Evolutionary conservation across 345 rosid species (phyloP).

Genomic region (Gossypium australe): DNA sequence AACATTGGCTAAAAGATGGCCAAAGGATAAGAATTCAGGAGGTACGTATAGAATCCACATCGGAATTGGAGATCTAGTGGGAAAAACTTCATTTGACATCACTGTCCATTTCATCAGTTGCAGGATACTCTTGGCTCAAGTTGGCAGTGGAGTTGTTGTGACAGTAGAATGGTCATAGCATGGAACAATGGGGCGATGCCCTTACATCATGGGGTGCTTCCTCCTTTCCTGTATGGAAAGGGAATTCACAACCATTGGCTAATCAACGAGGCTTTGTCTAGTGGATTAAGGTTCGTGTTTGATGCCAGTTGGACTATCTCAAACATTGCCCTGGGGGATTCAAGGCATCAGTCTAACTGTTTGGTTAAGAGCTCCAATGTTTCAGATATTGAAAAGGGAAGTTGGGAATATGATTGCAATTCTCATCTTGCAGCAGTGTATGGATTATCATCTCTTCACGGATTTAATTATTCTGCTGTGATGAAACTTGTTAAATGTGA

Average conservation of each 20-base stretch:
- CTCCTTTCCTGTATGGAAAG: conserved; percentile 75
- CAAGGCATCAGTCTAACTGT: conserved; percentile 14
- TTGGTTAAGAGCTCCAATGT: conserved; percentile 16
- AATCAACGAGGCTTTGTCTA: conserved; percentile 57
- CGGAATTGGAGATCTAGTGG: conserved; percentile 14
- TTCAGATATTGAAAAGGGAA: conserved; percentile 30
- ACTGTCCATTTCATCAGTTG: conserved; percentile 45
- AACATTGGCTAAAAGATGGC: conserved; percentile 53
- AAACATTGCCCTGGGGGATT: conserved; percentile 34
- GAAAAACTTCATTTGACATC: conserved; percentile 22
- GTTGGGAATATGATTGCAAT: conserved; percentile 76
- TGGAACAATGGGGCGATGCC: conserved; percentile 64
- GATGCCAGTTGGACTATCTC: conserved; percentile 74
- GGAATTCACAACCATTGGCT: conserved; percentile 66
- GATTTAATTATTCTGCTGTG: conserved; percentile 32
- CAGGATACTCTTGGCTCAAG: conserved; percentile 52
- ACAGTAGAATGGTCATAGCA: conserved; percentile 56
- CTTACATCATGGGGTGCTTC: conserved; percentile 66
- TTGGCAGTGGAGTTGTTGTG: conserved; percentile 32
- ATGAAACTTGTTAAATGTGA: conserved; percentile 60
- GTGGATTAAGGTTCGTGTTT: conserved; percentile 62
- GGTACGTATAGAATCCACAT: conserved; percentile 47
- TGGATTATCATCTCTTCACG: conserved; percentile 50
- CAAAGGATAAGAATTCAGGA: conserved; percentile 39
- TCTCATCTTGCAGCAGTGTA: conserved; percentile 60